phyloP scores from a whole-genome alignment of 2,329 filamentous ascomycete species.

The Epichloe gansuensis region DNA sequence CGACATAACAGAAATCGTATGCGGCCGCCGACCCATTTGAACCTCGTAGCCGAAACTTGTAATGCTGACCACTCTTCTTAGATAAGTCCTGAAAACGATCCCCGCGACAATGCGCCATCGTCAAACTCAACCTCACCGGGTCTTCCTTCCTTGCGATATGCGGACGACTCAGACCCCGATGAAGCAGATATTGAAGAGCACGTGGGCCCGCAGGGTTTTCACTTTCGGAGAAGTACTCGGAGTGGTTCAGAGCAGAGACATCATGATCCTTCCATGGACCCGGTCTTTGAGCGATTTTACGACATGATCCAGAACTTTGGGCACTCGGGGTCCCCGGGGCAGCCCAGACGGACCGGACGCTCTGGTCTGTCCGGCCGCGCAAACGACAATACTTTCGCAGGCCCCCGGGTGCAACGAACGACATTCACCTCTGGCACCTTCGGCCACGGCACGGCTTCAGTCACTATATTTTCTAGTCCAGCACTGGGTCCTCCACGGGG shows the following conservation, averaged over 20 bases:
- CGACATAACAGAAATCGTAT: constrained; percentile 77
- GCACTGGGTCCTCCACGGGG: constrained; percentile 9
- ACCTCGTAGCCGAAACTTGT: not conserved
- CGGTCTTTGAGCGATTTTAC: constrained; percentile 29
- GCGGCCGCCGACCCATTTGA: constrained; percentile 19
- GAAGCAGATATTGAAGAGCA: constrained; percentile 46
- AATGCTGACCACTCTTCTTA: constrained; percentile 17
- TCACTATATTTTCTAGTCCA: constrained; percentile 34
- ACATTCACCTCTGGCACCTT: constrained; percentile 25
- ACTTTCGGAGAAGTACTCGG: constrained; percentile 24
- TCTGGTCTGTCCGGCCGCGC: not conserved
- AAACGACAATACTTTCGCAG: not conserved
- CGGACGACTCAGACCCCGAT: constrained; percentile 42
- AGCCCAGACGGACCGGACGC: not conserved
- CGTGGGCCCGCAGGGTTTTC: constrained; percentile 29
- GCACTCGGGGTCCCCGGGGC: not conserved
- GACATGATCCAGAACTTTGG: constrained; percentile 30
- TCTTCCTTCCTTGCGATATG: constrained; percentile 14
- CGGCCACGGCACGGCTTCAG: constrained; percentile 30
- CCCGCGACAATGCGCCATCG: constrained; percentile 30
- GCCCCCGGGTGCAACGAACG: constrained; percentile 22
- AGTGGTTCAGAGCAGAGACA: constrained; percentile 14
- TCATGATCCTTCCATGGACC: constrained; percentile 22
- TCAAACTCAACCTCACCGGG: constrained; percentile 19
- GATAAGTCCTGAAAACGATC: constrained; percentile 48